A percentile compares a stretch with the other conserved stretches of the same genome.
phyloP scores from a whole-genome alignment of 106 monocot species.

The Dendrobium catenatum region DNA sequence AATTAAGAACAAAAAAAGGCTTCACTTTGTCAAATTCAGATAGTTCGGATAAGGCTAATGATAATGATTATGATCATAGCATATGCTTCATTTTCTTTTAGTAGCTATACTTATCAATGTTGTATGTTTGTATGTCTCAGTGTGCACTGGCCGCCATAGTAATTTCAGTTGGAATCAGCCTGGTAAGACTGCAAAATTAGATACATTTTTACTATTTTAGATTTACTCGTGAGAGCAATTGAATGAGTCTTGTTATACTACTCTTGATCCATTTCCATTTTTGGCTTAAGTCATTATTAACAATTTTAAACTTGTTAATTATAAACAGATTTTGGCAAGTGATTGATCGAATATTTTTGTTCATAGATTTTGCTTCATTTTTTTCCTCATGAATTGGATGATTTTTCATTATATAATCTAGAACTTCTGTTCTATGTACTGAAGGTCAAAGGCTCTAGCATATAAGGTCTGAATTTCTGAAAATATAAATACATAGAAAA shows the following conservation, averaged over 20 bases:
- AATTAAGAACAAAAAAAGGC: too few species aligned
- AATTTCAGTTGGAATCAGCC: conserved; percentile 78
- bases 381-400: background rate
- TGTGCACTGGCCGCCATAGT: conserved; percentile 92
- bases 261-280: background rate
- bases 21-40: background rate
- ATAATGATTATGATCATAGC: background rate
- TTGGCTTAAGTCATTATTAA: background rate
- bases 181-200: conserved; percentile 48
- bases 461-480: too few species aligned
- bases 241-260: background rate
- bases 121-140: conserved; percentile 31
- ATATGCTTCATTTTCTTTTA: background rate
- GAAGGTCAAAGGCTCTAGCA: too few species aligned
- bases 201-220: background rate
- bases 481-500: too few species aligned
- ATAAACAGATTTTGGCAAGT: background rate
- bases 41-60: background rate
- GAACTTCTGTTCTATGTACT: too few species aligned
- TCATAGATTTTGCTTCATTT: background rate
- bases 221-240: background rate
- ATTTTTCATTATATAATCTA: background rate
- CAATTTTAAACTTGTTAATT: background rate
- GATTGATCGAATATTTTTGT: background rate
- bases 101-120: conserved; percentile 6